phyloP scores from a whole-genome alignment of 495 filamentous ascomycete species.

The Hyaloscypha hepaticicola region DNA sequence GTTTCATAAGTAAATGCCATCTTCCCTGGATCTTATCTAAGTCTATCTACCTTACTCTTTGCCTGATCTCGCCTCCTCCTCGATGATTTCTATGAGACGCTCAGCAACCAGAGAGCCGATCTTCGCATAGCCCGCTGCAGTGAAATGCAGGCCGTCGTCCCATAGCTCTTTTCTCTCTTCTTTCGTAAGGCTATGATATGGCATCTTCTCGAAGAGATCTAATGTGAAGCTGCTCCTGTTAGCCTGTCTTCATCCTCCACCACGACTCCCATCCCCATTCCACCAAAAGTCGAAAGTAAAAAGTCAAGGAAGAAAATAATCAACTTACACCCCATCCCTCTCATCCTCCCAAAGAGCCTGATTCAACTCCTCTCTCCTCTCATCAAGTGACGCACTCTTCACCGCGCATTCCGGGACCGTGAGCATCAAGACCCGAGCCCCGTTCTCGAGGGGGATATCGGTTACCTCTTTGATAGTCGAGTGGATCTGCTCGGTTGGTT shows the following conservation, averaged over 20 bases:
- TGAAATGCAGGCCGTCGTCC: constrained; percentile 64
- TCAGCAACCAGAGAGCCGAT: constrained; percentile 53
- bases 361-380: constrained; percentile 49
- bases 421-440: constrained; percentile 55
- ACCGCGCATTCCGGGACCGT: constrained; percentile 55
- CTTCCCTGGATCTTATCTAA: too few species aligned
- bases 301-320: too few species aligned
- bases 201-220: constrained; percentile 52
- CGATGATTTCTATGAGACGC: constrained; percentile 21
- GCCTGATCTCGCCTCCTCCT: not conserved
- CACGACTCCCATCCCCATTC: too few species aligned
- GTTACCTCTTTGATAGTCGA: constrained; percentile 1
- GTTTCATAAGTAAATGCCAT: too few species aligned
- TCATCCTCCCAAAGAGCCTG: constrained; percentile 45
- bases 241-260: too few species aligned
- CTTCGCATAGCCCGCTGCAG: constrained; percentile 54
- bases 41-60: not conserved
- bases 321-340: constrained; percentile 38
- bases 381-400: constrained; percentile 33
- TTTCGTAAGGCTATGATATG: constrained; percentile 48
- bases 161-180: constrained; percentile 48
- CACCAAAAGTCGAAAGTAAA: too few species aligned
- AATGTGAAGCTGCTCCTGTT: too few species aligned
- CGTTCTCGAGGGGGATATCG: constrained; percentile 27
- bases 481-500: not conserved